These are phyloP conservation scores for Pyricularia grisea DNA, from an alignment of 2,329 filamentous ascomycete genomes.

Conservation along the genomic window DNA sequence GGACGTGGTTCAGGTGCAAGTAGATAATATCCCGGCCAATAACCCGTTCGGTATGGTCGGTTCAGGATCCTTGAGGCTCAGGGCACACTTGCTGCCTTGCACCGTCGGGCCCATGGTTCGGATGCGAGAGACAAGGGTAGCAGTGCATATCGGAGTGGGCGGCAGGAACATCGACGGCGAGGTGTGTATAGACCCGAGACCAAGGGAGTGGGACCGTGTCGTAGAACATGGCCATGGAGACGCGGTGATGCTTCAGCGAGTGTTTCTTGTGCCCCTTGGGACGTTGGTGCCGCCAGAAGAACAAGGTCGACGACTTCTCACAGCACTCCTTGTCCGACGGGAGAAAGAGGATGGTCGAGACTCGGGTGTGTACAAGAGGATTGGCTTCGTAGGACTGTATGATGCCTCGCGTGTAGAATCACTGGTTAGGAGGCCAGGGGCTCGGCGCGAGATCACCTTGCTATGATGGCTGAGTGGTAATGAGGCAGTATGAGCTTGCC, in stretches of 20 bases:
- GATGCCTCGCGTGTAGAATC: background rate
- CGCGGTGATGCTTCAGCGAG: background rate
- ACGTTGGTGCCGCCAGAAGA: background rate
- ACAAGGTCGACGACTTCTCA: background rate
- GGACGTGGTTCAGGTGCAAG: background rate
- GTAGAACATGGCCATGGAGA: background rate
- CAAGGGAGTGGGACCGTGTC: background rate
- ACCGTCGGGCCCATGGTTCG: background rate
- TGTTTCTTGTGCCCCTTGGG: background rate
- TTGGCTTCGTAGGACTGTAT: slow-evolving; percentile 1
- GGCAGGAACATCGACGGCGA: background rate
- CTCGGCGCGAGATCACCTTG: background rate
- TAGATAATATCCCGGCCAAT: background rate
- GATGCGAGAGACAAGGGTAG: background rate
- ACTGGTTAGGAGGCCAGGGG: background rate
- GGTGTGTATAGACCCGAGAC: slow-evolving; percentile 1
- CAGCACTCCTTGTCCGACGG: background rate
- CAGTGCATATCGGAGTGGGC: background rate
- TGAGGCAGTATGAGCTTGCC: background rate
- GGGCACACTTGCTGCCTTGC: background rate
- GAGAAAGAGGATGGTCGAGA: background rate
- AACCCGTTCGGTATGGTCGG: background rate
- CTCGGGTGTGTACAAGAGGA: background rate
- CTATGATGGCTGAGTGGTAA: background rate
- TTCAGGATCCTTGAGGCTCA: background rate